Percentiles rank a stretch among this genome's conserved stretches.
Conservation (phyloP, 768 basidiomycete genomes). For the Pulveroboletus sp. region DNA sequence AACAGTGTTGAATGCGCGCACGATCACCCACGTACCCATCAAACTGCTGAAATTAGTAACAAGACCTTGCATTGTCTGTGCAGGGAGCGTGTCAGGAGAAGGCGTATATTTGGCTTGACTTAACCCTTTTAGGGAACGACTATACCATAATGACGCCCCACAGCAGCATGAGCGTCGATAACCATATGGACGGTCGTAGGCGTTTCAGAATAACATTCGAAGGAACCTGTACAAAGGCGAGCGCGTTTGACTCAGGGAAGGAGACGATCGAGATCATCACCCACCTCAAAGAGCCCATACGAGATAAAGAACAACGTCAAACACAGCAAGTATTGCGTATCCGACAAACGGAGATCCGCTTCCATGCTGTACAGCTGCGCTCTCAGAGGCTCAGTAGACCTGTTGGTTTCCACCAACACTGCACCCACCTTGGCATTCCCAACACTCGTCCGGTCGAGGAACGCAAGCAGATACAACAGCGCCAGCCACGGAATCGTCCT, state of each 20-base stretch:
- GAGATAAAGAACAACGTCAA: constrained; percentile 62
- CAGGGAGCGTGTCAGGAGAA: no score
- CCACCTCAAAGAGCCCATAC: constrained; percentile 69
- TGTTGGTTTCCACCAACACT: neutral
- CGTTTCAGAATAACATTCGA: constrained; percentile 73
- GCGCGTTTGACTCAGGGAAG: neutral
- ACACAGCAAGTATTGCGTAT: constrained; percentile 62
- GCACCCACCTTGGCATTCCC: constrained; percentile 36
- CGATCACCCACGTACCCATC: constrained; percentile 44
- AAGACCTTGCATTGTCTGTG: constrained; percentile 69
- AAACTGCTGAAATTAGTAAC: constrained; percentile 68
- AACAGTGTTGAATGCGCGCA: neutral
- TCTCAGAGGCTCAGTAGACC: neutral
- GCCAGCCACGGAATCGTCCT: constrained; percentile 71
- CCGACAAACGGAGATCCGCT: constrained; percentile 54
- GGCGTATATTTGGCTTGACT: neutral
- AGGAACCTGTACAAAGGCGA: constrained; percentile 44
- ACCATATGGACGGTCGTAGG: constrained; percentile 74
- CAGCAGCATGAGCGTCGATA: constrained; percentile 67
- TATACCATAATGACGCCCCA: constrained; percentile 79
- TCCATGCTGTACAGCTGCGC: constrained; percentile 63
- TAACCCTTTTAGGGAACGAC: neutral
- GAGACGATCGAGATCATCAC: neutral
- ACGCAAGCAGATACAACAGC: constrained; percentile 73
- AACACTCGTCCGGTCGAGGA: constrained; percentile 58